Conservation (phyloP, 768 basidiomycete species). For the Pleurotus ostreatus region DNA sequence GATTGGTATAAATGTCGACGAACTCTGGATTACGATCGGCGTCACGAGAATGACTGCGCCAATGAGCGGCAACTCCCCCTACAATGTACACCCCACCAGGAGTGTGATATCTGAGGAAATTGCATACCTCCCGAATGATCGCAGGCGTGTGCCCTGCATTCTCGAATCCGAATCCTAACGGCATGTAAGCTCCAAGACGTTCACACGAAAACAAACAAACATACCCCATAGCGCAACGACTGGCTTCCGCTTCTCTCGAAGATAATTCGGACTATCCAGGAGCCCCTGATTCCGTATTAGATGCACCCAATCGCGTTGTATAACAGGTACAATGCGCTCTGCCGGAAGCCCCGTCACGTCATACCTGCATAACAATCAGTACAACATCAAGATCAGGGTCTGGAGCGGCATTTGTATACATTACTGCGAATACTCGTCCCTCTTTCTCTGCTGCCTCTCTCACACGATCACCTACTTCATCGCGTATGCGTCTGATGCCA, state of each 20-base stretch:
- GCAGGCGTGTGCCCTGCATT: slow-evolving; percentile 58
- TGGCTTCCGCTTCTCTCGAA: slow-evolving; percentile 63
- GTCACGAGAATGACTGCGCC: slow-evolving; percentile 70
- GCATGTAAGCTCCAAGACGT: neutral
- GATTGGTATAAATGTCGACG: slow-evolving; percentile 66
- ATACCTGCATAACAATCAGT: slow-evolving; percentile 48
- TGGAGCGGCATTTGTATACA: slow-evolving; percentile 42
- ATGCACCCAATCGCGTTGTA: slow-evolving; percentile 74
- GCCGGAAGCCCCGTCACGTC: slow-evolving; percentile 77
- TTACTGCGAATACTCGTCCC: slow-evolving; percentile 79
- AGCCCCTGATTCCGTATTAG: slow-evolving; percentile 58
- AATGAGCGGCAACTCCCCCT: slow-evolving; percentile 67
- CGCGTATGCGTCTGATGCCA: slow-evolving; percentile 60
- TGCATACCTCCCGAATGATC: slow-evolving; percentile 49
- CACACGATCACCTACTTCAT: slow-evolving; percentile 71
- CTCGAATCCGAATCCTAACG: slow-evolving; percentile 64
- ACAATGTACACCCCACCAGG: slow-evolving; percentile 75
- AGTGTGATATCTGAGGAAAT: slow-evolving; percentile 55
- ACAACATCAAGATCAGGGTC: neutral
- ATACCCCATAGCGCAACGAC: slow-evolving; percentile 75
- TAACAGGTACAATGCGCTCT: slow-evolving; percentile 59
- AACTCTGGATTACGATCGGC: slow-evolving; percentile 67
- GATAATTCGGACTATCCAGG: slow-evolving; percentile 69
- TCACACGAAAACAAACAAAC: slow-evolving; percentile 5
- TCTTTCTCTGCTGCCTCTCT: slow-evolving; percentile 75